Percentiles rank a stretch among this genome's conserved stretches.
These are phyloP conservation scores for Dactylella cylindrospora DNA, from an alignment of 2,329 filamentous ascomycete species.

Conservation along the genomic window DNA sequence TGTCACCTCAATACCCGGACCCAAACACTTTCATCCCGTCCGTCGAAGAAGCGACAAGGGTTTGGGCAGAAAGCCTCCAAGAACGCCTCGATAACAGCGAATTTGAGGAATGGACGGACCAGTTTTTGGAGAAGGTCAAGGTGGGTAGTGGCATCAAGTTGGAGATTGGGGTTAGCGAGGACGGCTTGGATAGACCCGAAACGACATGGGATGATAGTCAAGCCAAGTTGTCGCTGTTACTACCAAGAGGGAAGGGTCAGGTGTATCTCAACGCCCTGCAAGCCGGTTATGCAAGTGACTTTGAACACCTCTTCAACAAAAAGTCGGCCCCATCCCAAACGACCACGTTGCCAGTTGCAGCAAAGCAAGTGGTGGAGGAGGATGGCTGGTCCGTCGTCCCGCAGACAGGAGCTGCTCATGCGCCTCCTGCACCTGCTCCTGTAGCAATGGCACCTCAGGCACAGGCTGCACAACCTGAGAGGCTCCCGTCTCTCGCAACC, in stretches of 20 bases:
- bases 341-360: slow-evolving; percentile 1
- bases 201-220: slow-evolving; percentile 6
- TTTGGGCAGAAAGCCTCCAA: slow-evolving; percentile 34
- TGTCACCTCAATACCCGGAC: slow-evolving; percentile 29
- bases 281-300: slow-evolving; percentile 23
- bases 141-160: slow-evolving; percentile 17
- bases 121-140: slow-evolving; percentile 35
- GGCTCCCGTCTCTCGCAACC: slow-evolving; percentile 10
- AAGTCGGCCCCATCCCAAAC: slow-evolving; percentile 10
- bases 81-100: slow-evolving; percentile 39
- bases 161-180: slow-evolving; percentile 34
- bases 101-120: slow-evolving; percentile 30
- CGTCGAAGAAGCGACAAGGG: slow-evolving; percentile 25
- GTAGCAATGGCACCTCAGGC: slow-evolving; percentile 8
- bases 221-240: slow-evolving; percentile 11
- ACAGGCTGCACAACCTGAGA: slow-evolving; percentile 17
- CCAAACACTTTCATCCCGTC: slow-evolving; percentile 35
- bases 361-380: slow-evolving; percentile 16
- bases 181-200: slow-evolving; percentile 22
- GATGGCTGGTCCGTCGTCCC: slow-evolving; percentile 37
- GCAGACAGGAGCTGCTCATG: slow-evolving; percentile 8
- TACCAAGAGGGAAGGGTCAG: slow-evolving; percentile 23
- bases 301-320: slow-evolving; percentile 36
- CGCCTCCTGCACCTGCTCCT: slow-evolving; percentile 3
- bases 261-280: slow-evolving; percentile 35